Conservation (phyloP, 768 basidiomycete genomes). For the Podaxis pistillaris region DNA sequence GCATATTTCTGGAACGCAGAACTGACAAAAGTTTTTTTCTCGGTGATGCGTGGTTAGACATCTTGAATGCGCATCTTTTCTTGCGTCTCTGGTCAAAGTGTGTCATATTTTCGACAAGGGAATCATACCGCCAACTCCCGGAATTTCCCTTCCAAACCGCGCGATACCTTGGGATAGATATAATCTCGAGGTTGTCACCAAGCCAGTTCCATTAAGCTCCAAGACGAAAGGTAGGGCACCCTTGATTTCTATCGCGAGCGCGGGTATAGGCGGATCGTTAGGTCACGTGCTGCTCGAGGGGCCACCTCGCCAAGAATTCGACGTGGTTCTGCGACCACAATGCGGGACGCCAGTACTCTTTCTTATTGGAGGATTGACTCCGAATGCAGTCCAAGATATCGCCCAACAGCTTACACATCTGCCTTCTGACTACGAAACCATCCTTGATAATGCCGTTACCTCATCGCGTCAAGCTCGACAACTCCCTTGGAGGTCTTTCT, state of each 20-base stretch:
- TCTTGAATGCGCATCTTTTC: conserved; percentile 40
- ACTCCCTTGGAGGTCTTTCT: conserved; percentile 30
- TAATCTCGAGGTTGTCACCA: conserved; percentile 32
- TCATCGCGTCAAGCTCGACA: conserved; percentile 30
- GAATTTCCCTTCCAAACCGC: conserved; percentile 33
- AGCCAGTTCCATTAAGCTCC: conserved; percentile 25
- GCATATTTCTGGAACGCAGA: background rate
- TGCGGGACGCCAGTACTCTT: conserved; percentile 26
- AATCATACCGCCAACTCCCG: conserved; percentile 39
- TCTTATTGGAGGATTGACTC: conserved; percentile 35
- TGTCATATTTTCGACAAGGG: conserved; percentile 34
- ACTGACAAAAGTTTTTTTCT: background rate
- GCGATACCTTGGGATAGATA: conserved; percentile 38
- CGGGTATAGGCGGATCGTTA: conserved; percentile 44
- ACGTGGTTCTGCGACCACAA: background rate
- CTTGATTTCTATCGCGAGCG: conserved; percentile 40
- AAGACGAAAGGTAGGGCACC: conserved; percentile 20
- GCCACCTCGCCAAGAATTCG: conserved; percentile 22
- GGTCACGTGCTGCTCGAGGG: conserved; percentile 39
- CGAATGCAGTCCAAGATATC: conserved; percentile 18
- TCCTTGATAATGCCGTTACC: conserved; percentile 14
- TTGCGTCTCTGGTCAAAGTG: conserved; percentile 44
- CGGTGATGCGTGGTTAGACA: conserved; percentile 24
- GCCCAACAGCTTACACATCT: background rate
- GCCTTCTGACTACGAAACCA: conserved; percentile 10